Evolutionary conservation across 2,329 filamentous ascomycete genomes (phyloP).

Genomic region (Apiospora sp.): DNA sequence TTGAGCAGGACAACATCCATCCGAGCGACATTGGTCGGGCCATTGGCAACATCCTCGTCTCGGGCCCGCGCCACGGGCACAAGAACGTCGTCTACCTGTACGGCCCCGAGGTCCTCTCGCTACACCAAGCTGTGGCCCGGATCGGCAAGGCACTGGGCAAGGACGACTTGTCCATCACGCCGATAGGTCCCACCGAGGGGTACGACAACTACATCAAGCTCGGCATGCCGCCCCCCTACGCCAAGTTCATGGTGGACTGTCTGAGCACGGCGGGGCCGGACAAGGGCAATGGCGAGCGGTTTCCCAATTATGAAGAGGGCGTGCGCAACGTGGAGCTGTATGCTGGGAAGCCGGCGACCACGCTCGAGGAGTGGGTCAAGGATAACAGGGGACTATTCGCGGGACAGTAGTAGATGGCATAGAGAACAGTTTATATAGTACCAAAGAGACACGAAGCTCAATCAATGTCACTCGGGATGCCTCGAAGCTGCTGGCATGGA

Average conservation of each 20-base stretch:
- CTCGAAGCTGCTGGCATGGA: not conserved
- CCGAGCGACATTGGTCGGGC: conserved; percentile 55
- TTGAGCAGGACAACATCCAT: conserved; percentile 48
- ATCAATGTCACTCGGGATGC: not conserved
- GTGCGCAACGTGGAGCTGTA: conserved; percentile 25
- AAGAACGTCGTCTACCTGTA: conserved; percentile 47
- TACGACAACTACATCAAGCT: conserved; percentile 17
- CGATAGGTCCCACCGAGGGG: conserved; percentile 17
- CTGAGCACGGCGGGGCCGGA: conserved; percentile 23
- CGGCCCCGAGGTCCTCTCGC: conserved; percentile 46
- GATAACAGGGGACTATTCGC: conserved; percentile 25
- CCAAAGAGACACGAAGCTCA: no score
- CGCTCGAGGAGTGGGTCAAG: conserved; percentile 24
- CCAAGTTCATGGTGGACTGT: conserved; percentile 11
- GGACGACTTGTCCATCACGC: conserved; percentile 29
- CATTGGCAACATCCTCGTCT: conserved; percentile 47
- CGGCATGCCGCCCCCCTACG: not conserved
- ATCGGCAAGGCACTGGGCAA: conserved; percentile 44
- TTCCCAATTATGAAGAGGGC: conserved; percentile 25
- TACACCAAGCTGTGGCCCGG: conserved; percentile 38
- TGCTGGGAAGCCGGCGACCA: conserved; percentile 23
- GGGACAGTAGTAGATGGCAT: not conserved
- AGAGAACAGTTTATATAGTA: not conserved
- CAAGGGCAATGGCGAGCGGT: conserved; percentile 22
- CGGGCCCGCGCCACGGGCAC: conserved; percentile 39